A percentile compares a stretch with the other conserved stretches of the same genome.
These are phyloP conservation scores for Wickerhamiella nectarea DNA, from an alignment of 805 yeast genomes.

Conservation along the genomic window DNA sequence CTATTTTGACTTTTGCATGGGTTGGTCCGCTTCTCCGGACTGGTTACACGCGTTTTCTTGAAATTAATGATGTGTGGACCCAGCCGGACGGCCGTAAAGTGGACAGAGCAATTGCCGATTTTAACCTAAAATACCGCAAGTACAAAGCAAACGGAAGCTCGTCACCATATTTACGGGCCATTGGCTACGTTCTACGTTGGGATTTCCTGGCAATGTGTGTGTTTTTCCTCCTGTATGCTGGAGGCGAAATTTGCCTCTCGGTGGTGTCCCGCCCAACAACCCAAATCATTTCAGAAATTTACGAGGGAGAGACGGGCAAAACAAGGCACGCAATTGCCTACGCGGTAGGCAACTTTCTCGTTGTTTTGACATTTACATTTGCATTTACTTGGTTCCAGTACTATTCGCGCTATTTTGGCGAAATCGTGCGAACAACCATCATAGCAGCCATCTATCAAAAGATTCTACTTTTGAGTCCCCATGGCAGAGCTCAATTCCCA, in stretches of 20 bases:
- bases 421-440: constrained; percentile 53
- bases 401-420: constrained; percentile 48
- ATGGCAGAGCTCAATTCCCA: constrained; percentile 46
- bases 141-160: constrained; percentile 8
- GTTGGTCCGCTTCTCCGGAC: constrained; percentile 34
- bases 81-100: constrained; percentile 14
- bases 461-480: constrained; percentile 45
- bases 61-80: constrained; percentile 17
- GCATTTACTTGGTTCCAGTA: constrained; percentile 40
- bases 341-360: constrained; percentile 50
- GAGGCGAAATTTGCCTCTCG: constrained; percentile 19
- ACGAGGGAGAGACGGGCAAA: constrained; percentile 1
- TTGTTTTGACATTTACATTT: constrained; percentile 37
- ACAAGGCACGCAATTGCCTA: constrained; percentile 50
- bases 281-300: constrained; percentile 11
- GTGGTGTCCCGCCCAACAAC: constrained; percentile 17
- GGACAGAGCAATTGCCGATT: constrained; percentile 13
- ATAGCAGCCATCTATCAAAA: constrained; percentile 60
- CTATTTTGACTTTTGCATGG: constrained; percentile 41
- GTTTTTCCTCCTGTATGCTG: constrained; percentile 11
- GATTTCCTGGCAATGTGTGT: constrained; percentile 7
- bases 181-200: constrained; percentile 17
- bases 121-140: constrained; percentile 10
- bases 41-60: constrained; percentile 20
- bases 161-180: constrained; percentile 16